These are phyloP conservation scores for Cystobasidium sp. DNA, from an alignment of 1,284 basidiomycete species.

Conservation along the genomic window DNA sequence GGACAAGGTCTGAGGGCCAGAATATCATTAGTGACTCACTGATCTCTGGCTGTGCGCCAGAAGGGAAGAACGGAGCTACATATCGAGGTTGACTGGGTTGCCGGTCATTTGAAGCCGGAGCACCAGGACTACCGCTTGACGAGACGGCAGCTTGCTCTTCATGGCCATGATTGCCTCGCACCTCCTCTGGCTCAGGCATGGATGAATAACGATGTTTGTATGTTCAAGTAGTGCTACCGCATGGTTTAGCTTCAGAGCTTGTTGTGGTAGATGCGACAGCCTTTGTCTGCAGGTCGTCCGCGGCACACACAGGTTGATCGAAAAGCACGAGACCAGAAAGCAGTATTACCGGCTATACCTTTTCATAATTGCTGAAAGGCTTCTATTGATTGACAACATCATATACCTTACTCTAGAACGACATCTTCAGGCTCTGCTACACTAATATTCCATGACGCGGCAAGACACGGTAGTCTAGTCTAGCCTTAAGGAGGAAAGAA, in stretches of 20 bases:
- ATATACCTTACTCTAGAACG: background rate
- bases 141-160: background rate
- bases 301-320: too few species aligned
- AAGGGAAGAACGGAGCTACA: conserved; percentile 53
- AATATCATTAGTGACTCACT: conserved; percentile 40
- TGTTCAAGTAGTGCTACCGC: conserved; percentile 1
- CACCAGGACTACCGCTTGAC: background rate
- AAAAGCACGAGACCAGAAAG: too few species aligned
- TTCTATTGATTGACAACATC: conserved; percentile 20
- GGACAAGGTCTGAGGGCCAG: background rate
- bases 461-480: background rate
- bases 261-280: too few species aligned
- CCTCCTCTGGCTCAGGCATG: conserved; percentile 14
- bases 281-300: too few species aligned
- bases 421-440: background rate
- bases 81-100: conserved; percentile 18
- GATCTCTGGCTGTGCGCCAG: conserved; percentile 56
- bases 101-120: conserved; percentile 25
- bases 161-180: conserved; percentile 20
- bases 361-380: background rate
- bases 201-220: background rate
- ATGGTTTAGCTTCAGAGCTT: background rate
- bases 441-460: too few species aligned
- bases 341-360: background rate
- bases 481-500: conserved; percentile 34